Evolutionary conservation across 345 rosid genomes (phyloP), one percentile per base, ranked within the genome.

Genomic region (Sisymbrium irio): DNA sequence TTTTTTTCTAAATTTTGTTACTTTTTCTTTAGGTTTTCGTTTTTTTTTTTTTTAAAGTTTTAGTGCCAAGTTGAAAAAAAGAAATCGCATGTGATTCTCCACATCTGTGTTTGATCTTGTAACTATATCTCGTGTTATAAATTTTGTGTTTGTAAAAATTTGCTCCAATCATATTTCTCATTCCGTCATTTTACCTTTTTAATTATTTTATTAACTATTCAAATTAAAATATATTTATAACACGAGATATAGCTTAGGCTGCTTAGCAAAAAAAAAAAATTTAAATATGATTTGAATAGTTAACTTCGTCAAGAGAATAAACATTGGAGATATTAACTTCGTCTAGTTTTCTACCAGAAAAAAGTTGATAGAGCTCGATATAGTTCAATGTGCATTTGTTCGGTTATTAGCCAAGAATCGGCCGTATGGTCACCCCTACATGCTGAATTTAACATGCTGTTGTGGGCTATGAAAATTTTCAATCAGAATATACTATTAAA

Each of bases 121-220:
- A 62, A 55, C 53, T 69, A 70, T 69, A 68, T 69, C 18, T n/a
- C 36, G 59, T 62, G 62, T 39, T 47, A 37, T 67, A 58, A 65
- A 67, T 30, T 28, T 58, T 59, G 17, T 40, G 74, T 76, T 25
- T 62, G 62, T 67, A 67, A 39, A 60, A 67, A 7, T 17, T 67
- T 67, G 44, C 19, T 74, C 54, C 17, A 28, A 11, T 47, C 10
- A 47, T 45, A 6, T 19, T 69, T 67, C 27, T 42, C 18, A 11
- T n/a, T 27, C 28, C 3, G 22, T 60, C 11, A 36, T n/a, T 42
- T 44, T 22, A n/a, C 5, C 8, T 13, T 41, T 30, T 54, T 3
- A 1, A 44, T 15, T 28, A 8, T 15, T 62, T 10, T 53, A 2
- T 42, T 53, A n/a, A n/a, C n/a, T n/a, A n/a, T n/a, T n/a, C n/a